Conservation (phyloP, 352 stramenopile species). For the Thalassiosira hispida region DNA sequence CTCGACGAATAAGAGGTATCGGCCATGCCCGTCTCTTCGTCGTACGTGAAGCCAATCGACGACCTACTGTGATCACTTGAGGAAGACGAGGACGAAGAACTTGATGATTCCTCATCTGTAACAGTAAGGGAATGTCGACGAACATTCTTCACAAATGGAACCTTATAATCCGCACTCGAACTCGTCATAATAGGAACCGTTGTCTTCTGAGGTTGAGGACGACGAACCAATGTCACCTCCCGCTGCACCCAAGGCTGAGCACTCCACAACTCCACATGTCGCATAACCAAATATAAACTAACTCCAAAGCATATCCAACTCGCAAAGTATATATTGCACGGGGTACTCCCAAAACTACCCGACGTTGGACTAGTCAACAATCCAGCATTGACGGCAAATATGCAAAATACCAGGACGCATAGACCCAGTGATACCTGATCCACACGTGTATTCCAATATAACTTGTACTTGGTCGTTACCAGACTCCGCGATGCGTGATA, state of each 20-base stretch:
- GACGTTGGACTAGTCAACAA: constrained; percentile 11
- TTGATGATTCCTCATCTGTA: neutral
- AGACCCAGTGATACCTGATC: constrained; percentile 15
- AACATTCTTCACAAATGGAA: constrained; percentile 1
- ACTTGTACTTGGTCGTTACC: neutral
- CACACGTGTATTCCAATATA: neutral
- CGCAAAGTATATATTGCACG: constrained; percentile 21
- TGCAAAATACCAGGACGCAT: neutral
- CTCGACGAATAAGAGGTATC: neutral
- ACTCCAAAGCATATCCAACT: constrained; percentile 27
- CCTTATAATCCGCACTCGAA: too few relatives aligned
- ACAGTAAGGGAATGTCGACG: too few relatives aligned
- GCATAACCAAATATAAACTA: constrained; percentile 4
- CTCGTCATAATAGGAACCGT: neutral
- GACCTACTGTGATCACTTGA: neutral
- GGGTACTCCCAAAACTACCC: neutral
- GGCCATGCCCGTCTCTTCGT: constrained; percentile 7
- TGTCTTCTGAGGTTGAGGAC: neutral
- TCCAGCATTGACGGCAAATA: constrained; percentile 19
- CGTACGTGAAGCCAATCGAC: constrained; percentile 16
- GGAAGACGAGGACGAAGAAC: constrained; percentile 2
- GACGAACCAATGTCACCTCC: neutral
- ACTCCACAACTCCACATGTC: constrained; percentile 22
- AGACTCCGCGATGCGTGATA: neutral
- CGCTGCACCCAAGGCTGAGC: constrained; percentile 14